Percentiles rank a stretch among this genome's conserved stretches.
phyloP scores from a whole-genome alignment of 2,329 filamentous ascomycete species.

The Alternaria sp. region DNA sequence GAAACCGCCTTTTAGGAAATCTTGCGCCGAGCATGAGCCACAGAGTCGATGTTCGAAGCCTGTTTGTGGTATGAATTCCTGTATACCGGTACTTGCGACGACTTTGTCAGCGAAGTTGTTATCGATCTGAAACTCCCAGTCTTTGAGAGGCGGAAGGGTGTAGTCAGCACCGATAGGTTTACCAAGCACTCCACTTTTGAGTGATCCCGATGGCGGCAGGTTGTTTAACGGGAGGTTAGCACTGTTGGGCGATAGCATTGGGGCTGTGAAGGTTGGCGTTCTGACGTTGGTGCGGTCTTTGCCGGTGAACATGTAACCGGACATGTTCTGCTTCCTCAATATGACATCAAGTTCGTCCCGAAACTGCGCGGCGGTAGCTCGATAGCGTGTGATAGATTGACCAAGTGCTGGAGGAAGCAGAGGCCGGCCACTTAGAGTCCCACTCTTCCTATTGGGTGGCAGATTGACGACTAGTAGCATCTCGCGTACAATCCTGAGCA shows the following conservation, averaged over 20 bases:
- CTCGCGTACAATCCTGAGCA: conserved; percentile 10
- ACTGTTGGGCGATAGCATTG: not conserved
- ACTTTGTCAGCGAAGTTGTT: conserved; percentile 13
- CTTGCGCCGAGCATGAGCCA: not conserved
- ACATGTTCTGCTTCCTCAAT: not conserved
- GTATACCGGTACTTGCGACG: not conserved
- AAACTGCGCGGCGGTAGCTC: conserved; percentile 17
- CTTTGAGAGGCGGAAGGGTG: conserved; percentile 5
- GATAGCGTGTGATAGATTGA: conserved; percentile 6
- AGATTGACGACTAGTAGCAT: conserved; percentile 13
- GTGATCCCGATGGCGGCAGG: not conserved
- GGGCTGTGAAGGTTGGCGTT: not conserved
- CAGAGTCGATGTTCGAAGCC: not conserved
- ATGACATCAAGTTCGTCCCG: conserved; percentile 15
- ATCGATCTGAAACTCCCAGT: conserved; percentile 19
- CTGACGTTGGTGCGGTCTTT: conserved; percentile 3
- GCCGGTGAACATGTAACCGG: conserved; percentile 7
- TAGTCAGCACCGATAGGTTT: conserved; percentile 8
- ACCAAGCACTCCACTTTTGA: conserved; percentile 4
- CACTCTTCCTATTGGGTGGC: conserved; percentile 9
- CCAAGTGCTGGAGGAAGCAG: not conserved
- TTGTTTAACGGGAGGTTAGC: not conserved
- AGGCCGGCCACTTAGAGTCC: not conserved
- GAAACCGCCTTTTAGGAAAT: conserved; percentile 15
- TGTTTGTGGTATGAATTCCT: not conserved